Evolutionary conservation across 352 stramenopile species (phyloP).

Genomic region (Phytophthora cactorum): DNA sequence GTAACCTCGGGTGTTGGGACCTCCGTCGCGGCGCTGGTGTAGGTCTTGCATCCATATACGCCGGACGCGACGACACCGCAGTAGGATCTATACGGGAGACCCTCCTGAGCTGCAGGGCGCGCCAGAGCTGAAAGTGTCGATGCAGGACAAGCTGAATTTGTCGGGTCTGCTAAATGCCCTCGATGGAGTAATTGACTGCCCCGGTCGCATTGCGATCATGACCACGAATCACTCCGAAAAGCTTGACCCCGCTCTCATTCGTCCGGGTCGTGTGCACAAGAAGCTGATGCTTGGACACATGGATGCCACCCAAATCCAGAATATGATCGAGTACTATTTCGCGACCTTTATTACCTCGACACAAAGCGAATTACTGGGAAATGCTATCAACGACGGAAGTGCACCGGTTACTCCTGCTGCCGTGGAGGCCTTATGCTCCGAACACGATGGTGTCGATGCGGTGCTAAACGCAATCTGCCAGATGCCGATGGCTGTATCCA

Average conservation of each 20-base stretch:
- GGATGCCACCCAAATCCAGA: neutral
- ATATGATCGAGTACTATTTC: neutral
- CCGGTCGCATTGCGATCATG: constrained; percentile 84
- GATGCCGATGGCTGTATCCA: no score
- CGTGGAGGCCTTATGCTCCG: neutral
- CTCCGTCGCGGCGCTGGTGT: constrained; percentile 12
- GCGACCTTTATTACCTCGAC: neutral
- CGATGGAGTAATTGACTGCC: constrained; percentile 87
- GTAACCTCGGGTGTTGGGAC: constrained; percentile 3
- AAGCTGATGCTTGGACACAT: neutral
- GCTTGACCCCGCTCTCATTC: neutral
- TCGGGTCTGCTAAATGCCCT: constrained; percentile 90
- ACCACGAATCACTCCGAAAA: constrained; percentile 79
- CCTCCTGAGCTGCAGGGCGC: constrained; percentile 27
- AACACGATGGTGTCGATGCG: neutral
- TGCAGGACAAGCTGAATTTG: constrained; percentile 79
- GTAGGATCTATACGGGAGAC: constrained; percentile 42
- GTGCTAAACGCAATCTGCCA: neutral
- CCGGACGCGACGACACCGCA: constrained; percentile 39
- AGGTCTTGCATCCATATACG: constrained; percentile 44
- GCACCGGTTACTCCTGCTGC: neutral
- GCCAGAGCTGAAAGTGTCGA: constrained; percentile 32
- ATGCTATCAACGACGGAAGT: neutral
- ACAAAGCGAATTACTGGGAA: neutral
- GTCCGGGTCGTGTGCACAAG: neutral